Conservation (phyloP, 2,329 filamentous ascomycete genomes). For the Pseudogymnoascus sp. region DNA sequence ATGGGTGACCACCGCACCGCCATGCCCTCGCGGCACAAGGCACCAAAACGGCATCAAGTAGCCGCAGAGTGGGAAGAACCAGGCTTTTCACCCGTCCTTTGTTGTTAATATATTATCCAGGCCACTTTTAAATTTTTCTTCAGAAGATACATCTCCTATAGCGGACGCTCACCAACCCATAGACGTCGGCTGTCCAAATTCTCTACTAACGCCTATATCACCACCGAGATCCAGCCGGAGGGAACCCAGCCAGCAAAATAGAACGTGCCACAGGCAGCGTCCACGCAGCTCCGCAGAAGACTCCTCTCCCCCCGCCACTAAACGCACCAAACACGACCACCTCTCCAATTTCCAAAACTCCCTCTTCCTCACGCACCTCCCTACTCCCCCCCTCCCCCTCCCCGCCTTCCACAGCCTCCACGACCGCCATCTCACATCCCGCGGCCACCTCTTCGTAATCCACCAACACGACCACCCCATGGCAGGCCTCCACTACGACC, state of each 20-base stretch:
- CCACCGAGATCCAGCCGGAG: not conserved
- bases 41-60: not conserved
- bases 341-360: not conserved
- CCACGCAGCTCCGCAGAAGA: not conserved
- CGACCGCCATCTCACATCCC: not conserved
- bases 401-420: not conserved
- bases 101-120: not conserved
- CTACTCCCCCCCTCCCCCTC: not conserved
- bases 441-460: conserved; percentile 55
- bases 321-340: not conserved
- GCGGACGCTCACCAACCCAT: not conserved
- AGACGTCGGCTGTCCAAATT: not conserved
- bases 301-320: not conserved
- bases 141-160: not conserved
- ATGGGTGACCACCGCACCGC: not conserved
- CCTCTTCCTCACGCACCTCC: not conserved
- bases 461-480: conserved; percentile 69
- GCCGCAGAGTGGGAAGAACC: not conserved
- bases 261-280: not conserved
- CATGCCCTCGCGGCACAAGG: not conserved
- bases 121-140: not conserved
- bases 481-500: conserved; percentile 62
- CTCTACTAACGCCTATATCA: not conserved
- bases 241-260: not conserved
- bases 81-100: not conserved